Percentiles rank a stretch among this genome's conserved stretches.
Conservation (phyloP, 306 rosid species). For the Hippophae gyantsensis region DNA sequence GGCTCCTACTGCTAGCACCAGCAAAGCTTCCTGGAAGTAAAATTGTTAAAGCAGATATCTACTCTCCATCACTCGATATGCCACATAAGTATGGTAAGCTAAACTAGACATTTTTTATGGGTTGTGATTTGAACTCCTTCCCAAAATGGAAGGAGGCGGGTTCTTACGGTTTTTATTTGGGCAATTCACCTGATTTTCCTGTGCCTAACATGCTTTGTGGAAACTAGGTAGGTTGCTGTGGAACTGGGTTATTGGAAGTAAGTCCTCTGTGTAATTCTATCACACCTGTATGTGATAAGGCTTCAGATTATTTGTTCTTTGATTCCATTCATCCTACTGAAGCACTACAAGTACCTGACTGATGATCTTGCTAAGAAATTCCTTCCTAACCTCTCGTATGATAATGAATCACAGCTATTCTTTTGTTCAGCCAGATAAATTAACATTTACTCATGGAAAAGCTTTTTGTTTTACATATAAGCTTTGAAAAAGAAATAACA, state of each 20-base stretch:
- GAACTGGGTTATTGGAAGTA: conserved; percentile 36
- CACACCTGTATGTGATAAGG: conserved; percentile 25
- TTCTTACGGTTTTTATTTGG: no score
- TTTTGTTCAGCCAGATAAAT: neutral
- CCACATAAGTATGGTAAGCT: conserved; percentile 46
- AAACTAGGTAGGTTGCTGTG: conserved; percentile 43
- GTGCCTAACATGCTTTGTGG: conserved; percentile 29
- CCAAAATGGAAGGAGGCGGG: no score
- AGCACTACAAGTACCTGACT: conserved; percentile 23
- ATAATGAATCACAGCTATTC: neutral
- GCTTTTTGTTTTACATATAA: neutral
- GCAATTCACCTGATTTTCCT: neutral
- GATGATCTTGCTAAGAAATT: conserved; percentile 20
- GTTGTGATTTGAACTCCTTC: neutral
- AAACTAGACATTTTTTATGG: no score
- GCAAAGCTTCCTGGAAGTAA: conserved; percentile 36
- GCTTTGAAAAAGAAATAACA: no score
- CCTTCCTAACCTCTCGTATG: conserved; percentile 18
- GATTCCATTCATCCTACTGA: conserved; percentile 50
- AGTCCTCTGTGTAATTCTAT: conserved; percentile 30
- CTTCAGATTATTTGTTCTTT: conserved; percentile 47
- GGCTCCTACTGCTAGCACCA: conserved; percentile 23
- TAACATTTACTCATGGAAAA: neutral
- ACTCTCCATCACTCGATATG: conserved; percentile 29
- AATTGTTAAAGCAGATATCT: conserved; percentile 28